Evolutionary conservation across 1,284 basidiomycete species (phyloP).

Genomic region (Tilletia setariae): DNA sequence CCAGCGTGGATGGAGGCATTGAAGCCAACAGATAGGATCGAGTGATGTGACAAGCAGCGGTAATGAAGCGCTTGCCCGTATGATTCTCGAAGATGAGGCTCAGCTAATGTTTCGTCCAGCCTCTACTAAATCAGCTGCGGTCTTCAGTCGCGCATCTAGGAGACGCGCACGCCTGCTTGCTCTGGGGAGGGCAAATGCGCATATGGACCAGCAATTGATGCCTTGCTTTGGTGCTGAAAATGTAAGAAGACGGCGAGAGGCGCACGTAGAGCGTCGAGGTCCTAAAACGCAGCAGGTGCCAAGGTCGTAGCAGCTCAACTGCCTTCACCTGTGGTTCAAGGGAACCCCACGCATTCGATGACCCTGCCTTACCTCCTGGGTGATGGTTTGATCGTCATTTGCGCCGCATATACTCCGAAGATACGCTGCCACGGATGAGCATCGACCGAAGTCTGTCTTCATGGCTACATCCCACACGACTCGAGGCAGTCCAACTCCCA

Average conservation of each 20-base stretch:
- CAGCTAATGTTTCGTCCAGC: neutral
- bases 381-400: neutral
- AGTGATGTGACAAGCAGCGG: too few species aligned
- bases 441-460: neutral
- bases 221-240: neutral
- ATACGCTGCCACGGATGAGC: neutral
- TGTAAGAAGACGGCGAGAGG: constrained; percentile 10
- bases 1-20: too few species aligned
- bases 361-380: neutral
- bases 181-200: neutral
- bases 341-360: too few species aligned
- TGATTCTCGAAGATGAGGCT: too few species aligned
- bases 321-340: too few species aligned
- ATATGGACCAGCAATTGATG: neutral
- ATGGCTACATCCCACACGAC: constrained; percentile 2
- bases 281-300: neutral
- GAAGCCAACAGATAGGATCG: too few species aligned
- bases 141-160: neutral
- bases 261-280: constrained; percentile 5
- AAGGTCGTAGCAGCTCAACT: too few species aligned
- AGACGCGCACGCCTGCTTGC: neutral
- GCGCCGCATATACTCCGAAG: neutral
- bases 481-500: neutral
- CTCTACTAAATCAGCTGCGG: neutral
- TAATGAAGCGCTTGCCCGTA: too few species aligned